Conservation (phyloP, 2,329 filamentous ascomycete species). For the Ceratocystis papillata region DNA sequence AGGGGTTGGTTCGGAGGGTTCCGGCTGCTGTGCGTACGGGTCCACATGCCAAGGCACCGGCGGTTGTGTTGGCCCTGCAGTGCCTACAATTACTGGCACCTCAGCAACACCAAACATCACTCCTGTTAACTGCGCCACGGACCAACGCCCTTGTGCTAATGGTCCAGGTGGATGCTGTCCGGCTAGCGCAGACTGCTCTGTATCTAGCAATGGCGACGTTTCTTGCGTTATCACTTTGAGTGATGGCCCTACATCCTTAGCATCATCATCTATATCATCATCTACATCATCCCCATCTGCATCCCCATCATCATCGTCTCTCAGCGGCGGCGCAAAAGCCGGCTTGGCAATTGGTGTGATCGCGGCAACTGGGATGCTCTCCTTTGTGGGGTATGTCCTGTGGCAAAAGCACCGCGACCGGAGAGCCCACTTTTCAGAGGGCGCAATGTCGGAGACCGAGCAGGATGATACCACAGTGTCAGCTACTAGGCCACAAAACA, state of each 20-base stretch:
- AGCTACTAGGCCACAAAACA: slow-evolving; percentile 28
- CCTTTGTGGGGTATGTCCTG: slow-evolving; percentile 31
- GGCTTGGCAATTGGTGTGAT: slow-evolving; percentile 47
- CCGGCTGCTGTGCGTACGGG: slow-evolving; percentile 41
- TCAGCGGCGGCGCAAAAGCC: slow-evolving; percentile 39
- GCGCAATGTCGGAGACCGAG: slow-evolving; percentile 18
- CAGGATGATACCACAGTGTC: slow-evolving; percentile 19
- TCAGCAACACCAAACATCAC: slow-evolving; percentile 29
- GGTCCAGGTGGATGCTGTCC: slow-evolving; percentile 42
- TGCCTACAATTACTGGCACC: slow-evolving; percentile 25
- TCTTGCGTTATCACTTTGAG: slow-evolving; percentile 34
- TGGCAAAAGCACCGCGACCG: slow-evolving; percentile 32
- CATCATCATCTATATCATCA: neutral
- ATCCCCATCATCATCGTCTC: slow-evolving; percentile 30
- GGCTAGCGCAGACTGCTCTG: slow-evolving; percentile 36
- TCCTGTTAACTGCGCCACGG: slow-evolving; percentile 38
- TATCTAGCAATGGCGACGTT: slow-evolving; percentile 31
- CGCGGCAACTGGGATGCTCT: slow-evolving; percentile 36
- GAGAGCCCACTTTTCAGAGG: slow-evolving; percentile 24
- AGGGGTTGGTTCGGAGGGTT: slow-evolving; percentile 30
- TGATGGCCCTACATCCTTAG: slow-evolving; percentile 30
- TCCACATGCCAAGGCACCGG: slow-evolving; percentile 34
- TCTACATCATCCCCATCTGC: slow-evolving; percentile 19
- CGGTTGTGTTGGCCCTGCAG: slow-evolving; percentile 32
- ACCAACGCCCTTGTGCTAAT: slow-evolving; percentile 37